phyloP scores from a whole-genome alignment of 163 green algal genomes.

The Prototheca cutis region DNA sequence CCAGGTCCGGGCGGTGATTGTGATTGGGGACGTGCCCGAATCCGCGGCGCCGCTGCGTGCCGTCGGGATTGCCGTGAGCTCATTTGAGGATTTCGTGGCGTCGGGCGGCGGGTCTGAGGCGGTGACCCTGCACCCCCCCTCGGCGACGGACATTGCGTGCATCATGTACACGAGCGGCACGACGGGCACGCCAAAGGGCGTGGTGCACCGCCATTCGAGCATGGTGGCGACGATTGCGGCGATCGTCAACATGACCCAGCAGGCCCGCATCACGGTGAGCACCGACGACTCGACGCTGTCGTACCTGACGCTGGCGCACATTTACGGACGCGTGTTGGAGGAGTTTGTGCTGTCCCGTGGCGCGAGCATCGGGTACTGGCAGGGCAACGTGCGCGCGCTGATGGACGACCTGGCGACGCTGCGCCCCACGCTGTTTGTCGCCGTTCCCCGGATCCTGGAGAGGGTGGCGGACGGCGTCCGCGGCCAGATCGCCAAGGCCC shows the following conservation, averaged over 20 bases:
- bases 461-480: conserved; percentile 57
- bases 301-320: conserved; percentile 90
- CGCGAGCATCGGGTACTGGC: conserved; percentile 81
- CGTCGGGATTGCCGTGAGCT: background rate
- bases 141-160: conserved; percentile 54
- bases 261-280: conserved; percentile 11
- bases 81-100: background rate
- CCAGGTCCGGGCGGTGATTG: conserved; percentile 28
- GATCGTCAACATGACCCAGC: conserved; percentile 16
- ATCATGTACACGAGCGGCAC: conserved; percentile 86
- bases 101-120: conserved; percentile 4
- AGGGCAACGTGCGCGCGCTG: conserved; percentile 59
- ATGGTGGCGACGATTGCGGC: conserved; percentile 50
- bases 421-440: conserved; percentile 75
- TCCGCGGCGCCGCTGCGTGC: conserved; percentile 9
- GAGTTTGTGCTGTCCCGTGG: conserved; percentile 76
- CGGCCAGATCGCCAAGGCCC: conserved; percentile 18
- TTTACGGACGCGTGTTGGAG: conserved; percentile 78
- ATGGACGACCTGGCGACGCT: conserved; percentile 70
- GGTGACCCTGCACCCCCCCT: conserved; percentile 20
- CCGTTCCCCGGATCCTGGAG: conserved; percentile 84
- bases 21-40: background rate
- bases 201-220: conserved; percentile 75
- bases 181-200: conserved; percentile 60
- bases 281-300: conserved; percentile 66